Conservation (phyloP, 257 asterid genomes). For the Rubia yunnanensis region DNA sequence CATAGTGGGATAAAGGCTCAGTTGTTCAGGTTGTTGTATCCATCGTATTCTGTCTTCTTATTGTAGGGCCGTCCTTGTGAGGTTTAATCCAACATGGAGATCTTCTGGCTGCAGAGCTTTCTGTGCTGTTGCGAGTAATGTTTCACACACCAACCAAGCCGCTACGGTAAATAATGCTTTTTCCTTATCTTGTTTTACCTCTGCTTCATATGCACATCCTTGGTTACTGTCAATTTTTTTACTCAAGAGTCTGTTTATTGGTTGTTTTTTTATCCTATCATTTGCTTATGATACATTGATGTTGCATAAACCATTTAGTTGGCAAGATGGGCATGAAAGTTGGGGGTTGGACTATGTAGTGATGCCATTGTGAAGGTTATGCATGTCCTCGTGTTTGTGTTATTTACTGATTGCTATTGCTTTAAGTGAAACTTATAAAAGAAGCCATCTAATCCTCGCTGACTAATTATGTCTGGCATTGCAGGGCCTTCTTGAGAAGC, state of each 20-base stretch:
- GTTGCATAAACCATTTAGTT: not conserved
- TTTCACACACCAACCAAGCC: conserved; percentile 29
- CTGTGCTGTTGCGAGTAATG: conserved; percentile 37
- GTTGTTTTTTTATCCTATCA: not conserved
- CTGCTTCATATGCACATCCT: not conserved
- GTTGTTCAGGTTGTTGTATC: not conserved
- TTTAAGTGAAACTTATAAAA: not conserved
- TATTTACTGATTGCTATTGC: not conserved
- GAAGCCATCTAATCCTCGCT: not conserved
- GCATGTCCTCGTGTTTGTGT: not conserved
- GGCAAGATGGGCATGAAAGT: not conserved
- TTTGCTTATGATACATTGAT: not conserved
- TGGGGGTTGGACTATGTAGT: not conserved
- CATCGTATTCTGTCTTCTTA: conserved; percentile 5
- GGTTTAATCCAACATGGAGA: conserved; percentile 28
- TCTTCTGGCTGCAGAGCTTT: conserved; percentile 38
- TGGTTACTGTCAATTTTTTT: not conserved
- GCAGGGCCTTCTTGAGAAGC: conserved; percentile 38
- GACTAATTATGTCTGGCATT: conserved; percentile 4
- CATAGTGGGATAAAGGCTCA: not conserved
- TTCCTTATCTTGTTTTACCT: not conserved
- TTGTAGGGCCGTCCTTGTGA: conserved; percentile 40
- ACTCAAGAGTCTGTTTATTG: not conserved
- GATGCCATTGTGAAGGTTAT: not conserved
- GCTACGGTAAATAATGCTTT: conserved; percentile 13